Percentiles rank a stretch among this genome's conserved stretches.
These are phyloP conservation scores for Alternaria hordeiaustralica DNA, from an alignment of 2,329 filamentous ascomycete species.

Conservation along the genomic window DNA sequence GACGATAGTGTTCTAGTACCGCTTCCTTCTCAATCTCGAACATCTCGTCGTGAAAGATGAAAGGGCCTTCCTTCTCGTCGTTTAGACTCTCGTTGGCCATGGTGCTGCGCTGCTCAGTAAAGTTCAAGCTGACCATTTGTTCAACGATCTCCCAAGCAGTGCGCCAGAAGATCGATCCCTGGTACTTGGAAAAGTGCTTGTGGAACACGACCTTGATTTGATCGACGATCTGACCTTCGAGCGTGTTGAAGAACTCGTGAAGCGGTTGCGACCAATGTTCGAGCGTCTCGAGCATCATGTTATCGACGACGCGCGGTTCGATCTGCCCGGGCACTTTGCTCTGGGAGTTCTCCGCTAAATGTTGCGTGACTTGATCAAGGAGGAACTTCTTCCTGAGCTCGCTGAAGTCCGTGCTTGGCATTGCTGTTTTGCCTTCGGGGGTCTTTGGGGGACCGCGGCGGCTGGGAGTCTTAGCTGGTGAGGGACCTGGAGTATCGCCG, in stretches of 20 bases:
- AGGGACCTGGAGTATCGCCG: conserved; percentile 3
- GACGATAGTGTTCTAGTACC: conserved; percentile 26
- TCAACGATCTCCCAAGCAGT: conserved; percentile 32
- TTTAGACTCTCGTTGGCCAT: conserved; percentile 35
- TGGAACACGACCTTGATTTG: conserved; percentile 35
- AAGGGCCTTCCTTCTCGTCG: conserved; percentile 45
- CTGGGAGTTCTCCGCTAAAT: conserved; percentile 32
- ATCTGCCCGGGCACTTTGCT: conserved; percentile 45
- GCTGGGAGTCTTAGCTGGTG: conserved; percentile 3
- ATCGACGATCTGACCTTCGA: conserved; percentile 17
- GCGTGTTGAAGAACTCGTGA: conserved; percentile 30
- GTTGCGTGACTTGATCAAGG: conserved; percentile 38
- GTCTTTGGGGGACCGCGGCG: not conserved
- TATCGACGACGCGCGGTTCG: conserved; percentile 3
- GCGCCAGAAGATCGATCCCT: conserved; percentile 37
- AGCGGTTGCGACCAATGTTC: conserved; percentile 39
- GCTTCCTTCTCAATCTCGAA: conserved; percentile 26
- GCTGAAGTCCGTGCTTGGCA: not conserved
- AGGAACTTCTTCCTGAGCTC: conserved; percentile 22
- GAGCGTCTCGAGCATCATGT: conserved; percentile 25
- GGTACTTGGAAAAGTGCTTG: conserved; percentile 36
- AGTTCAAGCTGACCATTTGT: conserved; percentile 31
- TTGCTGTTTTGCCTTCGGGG: not conserved
- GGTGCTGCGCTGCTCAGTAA: conserved; percentile 30
- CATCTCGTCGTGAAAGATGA: conserved; percentile 38